Evolutionary conservation across 305 asterid species (phyloP), one percentile per base, ranked within the genome.

Genomic region (Solanum hybrid): DNA sequence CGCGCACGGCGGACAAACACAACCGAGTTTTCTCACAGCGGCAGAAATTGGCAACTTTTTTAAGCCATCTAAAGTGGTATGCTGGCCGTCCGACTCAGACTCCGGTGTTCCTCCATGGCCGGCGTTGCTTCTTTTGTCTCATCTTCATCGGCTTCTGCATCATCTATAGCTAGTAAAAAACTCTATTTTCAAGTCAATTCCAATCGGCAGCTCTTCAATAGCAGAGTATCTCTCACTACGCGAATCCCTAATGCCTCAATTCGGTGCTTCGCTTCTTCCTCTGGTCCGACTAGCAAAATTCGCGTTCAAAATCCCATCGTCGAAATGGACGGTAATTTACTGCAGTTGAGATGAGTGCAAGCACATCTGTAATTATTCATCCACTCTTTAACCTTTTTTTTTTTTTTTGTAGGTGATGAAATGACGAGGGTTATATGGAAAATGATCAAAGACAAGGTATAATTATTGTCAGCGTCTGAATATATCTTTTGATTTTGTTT

Each of bases 341-440:
- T 71, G 46, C 77, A 7, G 13, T 13, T 75, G n/a, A 67, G 11
- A 40, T 14, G 24, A 37, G 40, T 3, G 12, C 35, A 39, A 4
- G 34, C 40, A 29, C 28, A 31, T 5, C 28, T 78, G 6, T 71
- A 22, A 40, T 33, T 5, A 74, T 78, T 64, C n/a, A 46, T 18
- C 4, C n/a, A 67, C 75, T 29, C 34, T 64, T 18, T 57, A 57
- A 57, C 34, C 12, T 64, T 40, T 31, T 7, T 40, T 87, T 7
- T 40, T 87, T 83, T 28, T 28, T 28, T 28, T 28, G 61, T 87
- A 95, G 97, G 98, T 81, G 98, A 96, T 91, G 98, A 97, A 95
- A 97, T 97, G 99, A 92, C 98, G 89, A 94, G 99, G 91, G 93
- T 95, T 83, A 97, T 97, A 87, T 97, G 99, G 99, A 90, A 75